A percentile compares a stretch with the other conserved stretches of the same genome.
Conservation (phyloP, 2,329 filamentous ascomycete species). For the Colletotrichum sp. region DNA sequence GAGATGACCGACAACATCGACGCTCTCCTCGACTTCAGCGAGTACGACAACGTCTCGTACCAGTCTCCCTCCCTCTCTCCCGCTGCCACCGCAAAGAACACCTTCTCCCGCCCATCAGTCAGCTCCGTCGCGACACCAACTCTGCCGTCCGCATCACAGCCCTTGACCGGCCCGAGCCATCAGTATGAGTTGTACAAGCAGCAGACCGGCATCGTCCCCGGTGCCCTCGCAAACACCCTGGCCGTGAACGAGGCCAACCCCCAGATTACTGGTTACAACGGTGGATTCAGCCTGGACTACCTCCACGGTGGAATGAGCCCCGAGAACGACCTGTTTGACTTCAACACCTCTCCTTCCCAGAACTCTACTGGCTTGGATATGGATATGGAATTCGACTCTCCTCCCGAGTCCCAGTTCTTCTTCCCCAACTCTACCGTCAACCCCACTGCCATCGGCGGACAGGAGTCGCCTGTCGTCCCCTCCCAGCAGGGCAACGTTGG, state of each 20-base stretch:
- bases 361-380: slow-evolving; percentile 66
- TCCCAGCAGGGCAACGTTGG: slow-evolving; percentile 64
- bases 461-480: slow-evolving; percentile 57
- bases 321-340: slow-evolving; percentile 73
- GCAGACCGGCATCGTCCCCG: slow-evolving; percentile 89
- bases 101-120: slow-evolving; percentile 56
- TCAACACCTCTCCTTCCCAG: slow-evolving; percentile 71
- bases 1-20: slow-evolving; percentile 55
- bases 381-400: slow-evolving; percentile 63
- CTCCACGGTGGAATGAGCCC: slow-evolving; percentile 60
- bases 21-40: slow-evolving; percentile 64
- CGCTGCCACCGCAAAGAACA: slow-evolving; percentile 54
- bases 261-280: slow-evolving; percentile 60
- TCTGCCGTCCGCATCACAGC: slow-evolving; percentile 56
- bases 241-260: slow-evolving; percentile 71
- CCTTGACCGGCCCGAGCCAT: slow-evolving; percentile 83
- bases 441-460: slow-evolving; percentile 71
- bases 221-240: slow-evolving; percentile 80
- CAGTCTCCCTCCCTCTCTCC: slow-evolving; percentile 67
- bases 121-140: slow-evolving; percentile 60
- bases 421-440: slow-evolving; percentile 67
- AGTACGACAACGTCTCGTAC: slow-evolving; percentile 67
- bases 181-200: slow-evolving; percentile 96
- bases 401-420: slow-evolving; percentile 66
- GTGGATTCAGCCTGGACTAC: slow-evolving; percentile 55